A percentile compares a stretch with the other conserved stretches of the same genome.
Conservation (phyloP, 2,329 filamentous ascomycete genomes). For the Aspergillus awamori region DNA sequence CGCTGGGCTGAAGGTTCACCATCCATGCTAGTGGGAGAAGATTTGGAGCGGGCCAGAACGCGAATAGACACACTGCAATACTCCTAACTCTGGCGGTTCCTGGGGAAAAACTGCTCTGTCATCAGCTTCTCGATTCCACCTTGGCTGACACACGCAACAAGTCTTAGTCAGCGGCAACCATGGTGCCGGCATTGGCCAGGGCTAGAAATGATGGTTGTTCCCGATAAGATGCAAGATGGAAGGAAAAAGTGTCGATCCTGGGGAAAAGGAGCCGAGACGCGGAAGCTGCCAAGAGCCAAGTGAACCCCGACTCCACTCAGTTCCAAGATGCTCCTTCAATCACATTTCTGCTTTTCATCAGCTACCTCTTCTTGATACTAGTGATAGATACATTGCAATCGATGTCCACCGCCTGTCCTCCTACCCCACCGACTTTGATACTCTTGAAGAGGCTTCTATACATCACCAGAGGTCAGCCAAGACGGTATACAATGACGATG, state of each 20-base stretch:
- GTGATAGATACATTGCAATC: no score
- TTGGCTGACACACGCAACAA: no score
- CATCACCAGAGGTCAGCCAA: neutral
- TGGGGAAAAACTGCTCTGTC: neutral
- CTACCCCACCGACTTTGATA: neutral
- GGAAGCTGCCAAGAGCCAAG: constrained; percentile 1
- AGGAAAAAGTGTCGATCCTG: neutral
- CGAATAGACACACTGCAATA: neutral
- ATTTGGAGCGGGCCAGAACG: neutral
- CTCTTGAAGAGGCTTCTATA: neutral
- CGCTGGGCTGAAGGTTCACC: constrained; percentile 4
- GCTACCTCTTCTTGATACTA: neutral
- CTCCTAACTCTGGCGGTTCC: neutral
- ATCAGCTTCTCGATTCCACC: no score
- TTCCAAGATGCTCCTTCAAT: constrained; percentile 5
- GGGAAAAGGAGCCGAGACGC: neutral
- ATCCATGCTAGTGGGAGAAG: neutral
- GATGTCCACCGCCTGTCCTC: no score
- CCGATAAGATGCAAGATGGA: neutral
- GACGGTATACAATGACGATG: constrained; percentile 6
- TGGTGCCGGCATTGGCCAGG: neutral
- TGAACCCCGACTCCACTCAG: neutral
- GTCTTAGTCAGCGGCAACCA: neutral
- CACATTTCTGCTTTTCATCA: constrained; percentile 4
- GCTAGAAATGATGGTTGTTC: neutral